phyloP scores from a whole-genome alignment of 352 stramenopile species.

The Phytophthora meadii region DNA sequence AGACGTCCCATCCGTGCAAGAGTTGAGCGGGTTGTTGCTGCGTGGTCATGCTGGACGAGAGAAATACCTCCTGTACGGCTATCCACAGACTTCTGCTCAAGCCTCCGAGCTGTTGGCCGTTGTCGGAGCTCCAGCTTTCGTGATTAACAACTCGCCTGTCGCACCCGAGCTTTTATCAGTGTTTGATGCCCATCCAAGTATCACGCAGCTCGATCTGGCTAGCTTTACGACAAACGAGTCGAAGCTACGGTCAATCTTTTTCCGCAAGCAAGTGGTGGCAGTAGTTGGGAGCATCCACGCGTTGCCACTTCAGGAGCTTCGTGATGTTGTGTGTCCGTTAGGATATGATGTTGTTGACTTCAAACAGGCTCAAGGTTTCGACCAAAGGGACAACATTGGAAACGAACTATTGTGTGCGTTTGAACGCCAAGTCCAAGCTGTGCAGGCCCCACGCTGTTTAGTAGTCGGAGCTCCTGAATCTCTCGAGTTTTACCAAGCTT shows the following conservation, averaged over 20 bases:
- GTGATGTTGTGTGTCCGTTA: conserved; percentile 15
- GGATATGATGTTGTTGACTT: conserved; percentile 41
- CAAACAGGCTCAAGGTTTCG: conserved; percentile 2
- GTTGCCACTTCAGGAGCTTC: conserved; percentile 27
- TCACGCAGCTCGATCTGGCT: conserved; percentile 42
- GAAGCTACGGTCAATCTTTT: conserved; percentile 33
- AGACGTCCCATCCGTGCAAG: conserved; percentile 6
- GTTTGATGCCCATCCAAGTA: conserved; percentile 32
- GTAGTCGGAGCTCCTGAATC: conserved; percentile 36
- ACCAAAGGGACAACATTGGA: conserved; percentile 7
- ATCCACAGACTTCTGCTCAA: conserved; percentile 31
- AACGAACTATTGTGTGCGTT: conserved; percentile 7
- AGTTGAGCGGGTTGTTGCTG: conserved; percentile 34
- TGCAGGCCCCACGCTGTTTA: conserved; percentile 39
- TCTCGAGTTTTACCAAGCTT: conserved; percentile 41
- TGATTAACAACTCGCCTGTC: conserved; percentile 23
- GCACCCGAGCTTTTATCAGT: conserved; percentile 19
- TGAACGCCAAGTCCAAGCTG: conserved; percentile 32
- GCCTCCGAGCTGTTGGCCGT: conserved; percentile 22
- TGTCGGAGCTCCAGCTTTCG: conserved; percentile 30
- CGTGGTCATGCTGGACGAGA: conserved; percentile 22
- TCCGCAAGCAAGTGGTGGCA: conserved; percentile 42
- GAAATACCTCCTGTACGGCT: conserved; percentile 45
- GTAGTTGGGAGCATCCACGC: conserved; percentile 34
- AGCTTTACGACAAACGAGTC: conserved; percentile 5